Conservation (phyloP, 768 basidiomycete species). For the Boletus sp. region DNA sequence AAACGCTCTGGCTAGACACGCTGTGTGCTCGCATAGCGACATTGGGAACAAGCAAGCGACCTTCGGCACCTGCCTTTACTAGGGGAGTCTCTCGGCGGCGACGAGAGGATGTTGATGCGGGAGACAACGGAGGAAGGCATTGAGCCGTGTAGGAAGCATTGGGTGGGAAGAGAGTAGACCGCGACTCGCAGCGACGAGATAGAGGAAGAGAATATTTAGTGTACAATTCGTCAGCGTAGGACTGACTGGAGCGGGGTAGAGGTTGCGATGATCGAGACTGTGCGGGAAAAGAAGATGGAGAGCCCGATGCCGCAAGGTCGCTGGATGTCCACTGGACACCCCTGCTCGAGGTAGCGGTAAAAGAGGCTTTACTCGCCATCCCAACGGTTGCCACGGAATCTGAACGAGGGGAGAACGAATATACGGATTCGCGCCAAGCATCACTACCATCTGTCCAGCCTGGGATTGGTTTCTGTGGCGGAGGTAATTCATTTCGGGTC, state of each 20-base stretch:
- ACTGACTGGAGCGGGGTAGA: constrained; percentile 28
- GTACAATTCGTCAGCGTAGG: constrained; percentile 46
- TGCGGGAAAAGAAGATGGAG: constrained; percentile 25
- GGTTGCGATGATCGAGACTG: constrained; percentile 24
- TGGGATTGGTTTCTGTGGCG: constrained; percentile 44
- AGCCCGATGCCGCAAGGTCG: constrained; percentile 22
- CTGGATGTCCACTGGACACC: constrained; percentile 49
- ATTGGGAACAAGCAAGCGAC: constrained; percentile 57
- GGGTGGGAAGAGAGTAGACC: constrained; percentile 37
- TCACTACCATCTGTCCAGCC: constrained; percentile 69
- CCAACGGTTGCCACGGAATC: constrained; percentile 32
- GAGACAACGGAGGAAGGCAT: constrained; percentile 36
- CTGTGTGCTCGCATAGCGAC: constrained; percentile 34
- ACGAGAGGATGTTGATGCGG: constrained; percentile 32
- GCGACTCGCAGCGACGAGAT: constrained; percentile 51
- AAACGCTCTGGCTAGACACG: constrained; percentile 33
- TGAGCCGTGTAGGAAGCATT: constrained; percentile 35
- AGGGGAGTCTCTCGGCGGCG: constrained; percentile 51
- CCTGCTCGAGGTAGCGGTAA: constrained; percentile 48
- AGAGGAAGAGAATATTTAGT: constrained; percentile 55
- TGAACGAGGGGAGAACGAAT: constrained; percentile 47
- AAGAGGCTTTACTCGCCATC: constrained; percentile 35
- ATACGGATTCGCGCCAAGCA: constrained; percentile 65
- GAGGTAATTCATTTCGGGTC: constrained; percentile 32
- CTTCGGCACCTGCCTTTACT: constrained; percentile 58